A percentile compares a stretch with the other conserved stretches of the same genome.
Evolutionary conservation across 1,139 yeast species (phyloP).

Genomic region (Debaryomyces fabryi): DNA sequence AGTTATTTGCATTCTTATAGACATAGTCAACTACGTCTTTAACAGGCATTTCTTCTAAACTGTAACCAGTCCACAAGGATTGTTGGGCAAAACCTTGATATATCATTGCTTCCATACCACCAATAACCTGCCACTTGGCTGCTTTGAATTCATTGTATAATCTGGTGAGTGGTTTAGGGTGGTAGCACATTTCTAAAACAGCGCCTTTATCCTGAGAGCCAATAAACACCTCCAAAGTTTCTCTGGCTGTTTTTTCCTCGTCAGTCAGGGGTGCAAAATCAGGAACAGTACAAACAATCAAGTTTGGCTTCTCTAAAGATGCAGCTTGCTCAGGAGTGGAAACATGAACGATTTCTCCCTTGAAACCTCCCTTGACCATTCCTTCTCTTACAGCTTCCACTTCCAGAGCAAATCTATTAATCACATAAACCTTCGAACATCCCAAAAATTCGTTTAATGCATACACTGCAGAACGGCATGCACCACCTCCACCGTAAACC

Average conservation of each 20-base stretch:
- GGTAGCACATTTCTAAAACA: constrained; percentile 37
- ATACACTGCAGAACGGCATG: constrained; percentile 33
- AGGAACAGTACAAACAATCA: constrained; percentile 31
- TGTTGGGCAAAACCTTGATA: constrained; percentile 35
- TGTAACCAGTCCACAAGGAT: constrained; percentile 30
- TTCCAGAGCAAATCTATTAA: constrained; percentile 28
- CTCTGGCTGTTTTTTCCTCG: constrained; percentile 25
- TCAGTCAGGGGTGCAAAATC: constrained; percentile 25
- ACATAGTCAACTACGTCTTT: constrained; percentile 3
- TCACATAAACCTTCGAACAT: constrained; percentile 27
- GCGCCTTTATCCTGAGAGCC: constrained; percentile 21
- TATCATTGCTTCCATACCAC: constrained; percentile 31
- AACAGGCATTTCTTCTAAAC: constrained; percentile 19
- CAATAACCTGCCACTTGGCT: constrained; percentile 28
- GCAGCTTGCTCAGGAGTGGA: constrained; percentile 25
- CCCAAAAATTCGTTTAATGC: constrained; percentile 27
- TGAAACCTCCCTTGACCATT: constrained; percentile 23
- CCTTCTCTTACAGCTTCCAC: constrained; percentile 21
- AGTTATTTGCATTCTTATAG: constrained; percentile 1
- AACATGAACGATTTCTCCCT: constrained; percentile 25
- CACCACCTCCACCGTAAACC: constrained; percentile 39
- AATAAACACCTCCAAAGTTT: constrained; percentile 28
- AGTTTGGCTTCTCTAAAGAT: constrained; percentile 16
- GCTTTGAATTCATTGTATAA: constrained; percentile 25
- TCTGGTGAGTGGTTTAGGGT: constrained; percentile 26